Base-by-base conservation (phyloP, 2,329 filamentous ascomycete species). In the Nigrograna mackinnonii region DNA sequence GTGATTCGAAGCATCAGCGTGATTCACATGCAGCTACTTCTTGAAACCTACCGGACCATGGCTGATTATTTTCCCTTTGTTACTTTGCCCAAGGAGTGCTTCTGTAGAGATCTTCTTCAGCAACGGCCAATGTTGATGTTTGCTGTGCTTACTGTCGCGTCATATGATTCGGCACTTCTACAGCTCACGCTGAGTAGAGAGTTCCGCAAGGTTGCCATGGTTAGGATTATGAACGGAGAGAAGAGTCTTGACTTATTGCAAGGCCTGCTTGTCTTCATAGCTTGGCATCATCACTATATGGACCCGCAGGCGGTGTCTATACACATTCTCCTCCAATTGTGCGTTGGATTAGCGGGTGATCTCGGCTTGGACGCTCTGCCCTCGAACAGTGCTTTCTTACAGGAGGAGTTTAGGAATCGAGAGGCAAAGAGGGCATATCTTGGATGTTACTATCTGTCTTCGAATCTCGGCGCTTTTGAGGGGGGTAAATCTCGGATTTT, bases 271-370 rank as follows among this genome's bases (percentile, higher is more conserved):
- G 54, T 66, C 11, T 67, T 66, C 36, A 61, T 66, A 37, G 64
- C 64, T 4, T 67, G 64, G 64, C 64, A 67, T 26, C 64, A 67
- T 22, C 63, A 63, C 36, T 67, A 66, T 31, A 66, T 66, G 62
- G 62, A 67, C 35, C 39, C 56, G 19, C 56, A 66, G 22, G 60
- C 62, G 6, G 53, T 65, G 21, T 66, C 64, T 1, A 56, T 66
- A 22, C 56, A 60, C 12, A 58, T 65, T 51, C 57, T 67, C 22
- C 48, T 66, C 5, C 64, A 66, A 33, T 47, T 67, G 5, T 66
- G 60, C 35, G 44, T 63, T 17, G 62, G 62, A 34, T 60, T 67
- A 16, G 61, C 61, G 22, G 49, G 52, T 22, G 64, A 66, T 37
- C 43, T 67, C 11, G 55, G 57, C 6, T 43, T 67, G 21, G 63